Base-by-base conservation (phyloP, 345 rosid species). In the Pelargonium nanum region DNA sequence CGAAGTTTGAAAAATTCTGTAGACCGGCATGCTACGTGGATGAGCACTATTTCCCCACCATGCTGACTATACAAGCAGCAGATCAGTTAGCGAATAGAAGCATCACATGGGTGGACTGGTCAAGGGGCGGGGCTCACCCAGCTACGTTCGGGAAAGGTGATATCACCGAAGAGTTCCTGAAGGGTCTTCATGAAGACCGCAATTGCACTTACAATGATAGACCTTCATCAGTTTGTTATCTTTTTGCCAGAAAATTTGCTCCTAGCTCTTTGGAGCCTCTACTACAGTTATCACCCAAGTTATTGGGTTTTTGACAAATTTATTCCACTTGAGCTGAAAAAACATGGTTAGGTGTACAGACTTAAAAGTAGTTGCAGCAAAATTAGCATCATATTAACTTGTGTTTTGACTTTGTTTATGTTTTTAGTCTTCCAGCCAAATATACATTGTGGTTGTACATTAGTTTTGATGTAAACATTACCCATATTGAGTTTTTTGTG, bases 91-190 rank as follows among this genome's bases (percentile, higher is more conserved):
- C 97, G 7, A 93, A 93, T 61, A 72, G 97, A 70, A 89, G 92
- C 81, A 10, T 86, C 58, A 90, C 99, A 0, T 90, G 92, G 95
- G 96, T 84, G 24, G 99, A 94, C 72, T 94, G 97, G 99, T 94
- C 99, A 0, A 76, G 99, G 56, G 99, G 99, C 0, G 97, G 97
- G 0, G 67, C 96, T 58, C 99, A 90, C 74, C 99, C 97, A 0
- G 97, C 95, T 28, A 90, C 97, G 3, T 94, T 94, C 26, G 96
- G 95, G 65, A 40, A 80, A 64, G 68, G 75, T 0, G 97, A 90
- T 63, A 70, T 94, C 51, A 84, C 83, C 0, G 88, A 72, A 65
- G 85, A 74, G 32, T 90, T 94, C 64, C 77, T 94, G 73, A 69
- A 21, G 59, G 78, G 61, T 66, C 57, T 93, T 17, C 58, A 21